Evolutionary conservation across 2,329 filamentous ascomycete species (phyloP).

Genomic region (Aspergillus flavus): DNA sequence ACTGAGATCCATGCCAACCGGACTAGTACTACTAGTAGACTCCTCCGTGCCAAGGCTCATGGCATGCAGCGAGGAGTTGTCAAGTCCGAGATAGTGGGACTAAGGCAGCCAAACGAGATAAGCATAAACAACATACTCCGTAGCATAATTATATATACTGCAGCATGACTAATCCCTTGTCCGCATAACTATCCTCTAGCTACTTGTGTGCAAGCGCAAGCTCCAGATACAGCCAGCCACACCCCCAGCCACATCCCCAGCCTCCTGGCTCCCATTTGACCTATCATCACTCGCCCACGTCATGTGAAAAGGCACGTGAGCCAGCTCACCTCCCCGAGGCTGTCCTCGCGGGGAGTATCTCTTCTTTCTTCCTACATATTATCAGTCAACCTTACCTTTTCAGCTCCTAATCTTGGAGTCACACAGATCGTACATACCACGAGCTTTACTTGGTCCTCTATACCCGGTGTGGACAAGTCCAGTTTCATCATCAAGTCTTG

Average conservation of each 20-base stretch:
- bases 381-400: not conserved
- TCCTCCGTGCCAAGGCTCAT: not conserved
- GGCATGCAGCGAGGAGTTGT: not conserved
- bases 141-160: not conserved
- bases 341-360: not conserved
- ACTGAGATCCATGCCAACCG: not conserved
- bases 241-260: conserved; percentile 6
- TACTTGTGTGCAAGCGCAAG: not conserved
- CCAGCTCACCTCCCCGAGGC: not conserved
- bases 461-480: not conserved
- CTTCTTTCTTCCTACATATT: not conserved
- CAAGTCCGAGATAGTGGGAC: not conserved
- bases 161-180: not conserved
- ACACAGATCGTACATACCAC: not conserved
- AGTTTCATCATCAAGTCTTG: not conserved
- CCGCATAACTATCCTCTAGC: not conserved
- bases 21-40: not conserved
- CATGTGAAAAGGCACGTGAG: conserved; percentile 20
- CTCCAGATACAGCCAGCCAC: not conserved
- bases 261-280: conserved; percentile 8
- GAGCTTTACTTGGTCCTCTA: not conserved
- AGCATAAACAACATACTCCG: not conserved
- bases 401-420: not conserved
- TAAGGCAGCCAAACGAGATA: not conserved
- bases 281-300: conserved; percentile 15